phyloP scores from a whole-genome alignment of 192 early-diverging fungal species.

The Umbelopsis vinacea region DNA sequence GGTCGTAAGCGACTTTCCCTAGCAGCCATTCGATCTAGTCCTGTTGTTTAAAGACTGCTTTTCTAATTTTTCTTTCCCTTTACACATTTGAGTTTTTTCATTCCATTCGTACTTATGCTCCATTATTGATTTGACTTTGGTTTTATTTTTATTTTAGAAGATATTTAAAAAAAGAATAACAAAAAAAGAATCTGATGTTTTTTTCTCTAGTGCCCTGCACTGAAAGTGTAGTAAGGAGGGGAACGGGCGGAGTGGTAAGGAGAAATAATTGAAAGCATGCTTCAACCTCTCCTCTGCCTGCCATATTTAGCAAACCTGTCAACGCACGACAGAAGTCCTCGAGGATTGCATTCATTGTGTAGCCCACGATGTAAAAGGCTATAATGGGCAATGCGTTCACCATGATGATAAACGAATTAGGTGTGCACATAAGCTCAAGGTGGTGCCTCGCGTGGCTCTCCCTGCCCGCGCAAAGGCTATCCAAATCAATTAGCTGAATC shows the following conservation, averaged over 20 bases:
- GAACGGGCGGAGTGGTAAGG: too few species aligned
- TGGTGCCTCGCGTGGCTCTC: slow-evolving; percentile 20
- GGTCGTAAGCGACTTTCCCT: slow-evolving; percentile 41
- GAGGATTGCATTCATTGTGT: slow-evolving; percentile 22
- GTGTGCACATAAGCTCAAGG: too few species aligned
- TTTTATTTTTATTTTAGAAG: background rate
- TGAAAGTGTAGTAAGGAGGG: too few species aligned
- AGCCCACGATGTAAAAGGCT: slow-evolving; percentile 16
- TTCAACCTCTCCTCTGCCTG: background rate
- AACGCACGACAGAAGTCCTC: background rate
- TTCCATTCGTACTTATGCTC: background rate
- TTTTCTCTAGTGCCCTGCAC: too few species aligned
- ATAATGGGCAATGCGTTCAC: background rate
- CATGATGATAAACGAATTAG: background rate
- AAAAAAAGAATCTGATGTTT: too few species aligned
- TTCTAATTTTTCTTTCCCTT: background rate
- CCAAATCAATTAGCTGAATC: background rate
- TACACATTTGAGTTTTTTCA: background rate
- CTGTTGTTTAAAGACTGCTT: slow-evolving; percentile 12
- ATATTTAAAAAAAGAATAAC: too few species aligned
- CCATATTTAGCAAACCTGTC: slow-evolving; percentile 10
- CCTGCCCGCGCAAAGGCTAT: background rate
- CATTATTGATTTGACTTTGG: background rate
- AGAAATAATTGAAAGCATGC: background rate
- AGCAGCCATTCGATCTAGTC: slow-evolving; percentile 6